Evolutionary conservation across 352 stramenopile genomes (phyloP), one percentile per base, ranked within the genome.

Genomic region (Elongisporangium anandrum): DNA sequence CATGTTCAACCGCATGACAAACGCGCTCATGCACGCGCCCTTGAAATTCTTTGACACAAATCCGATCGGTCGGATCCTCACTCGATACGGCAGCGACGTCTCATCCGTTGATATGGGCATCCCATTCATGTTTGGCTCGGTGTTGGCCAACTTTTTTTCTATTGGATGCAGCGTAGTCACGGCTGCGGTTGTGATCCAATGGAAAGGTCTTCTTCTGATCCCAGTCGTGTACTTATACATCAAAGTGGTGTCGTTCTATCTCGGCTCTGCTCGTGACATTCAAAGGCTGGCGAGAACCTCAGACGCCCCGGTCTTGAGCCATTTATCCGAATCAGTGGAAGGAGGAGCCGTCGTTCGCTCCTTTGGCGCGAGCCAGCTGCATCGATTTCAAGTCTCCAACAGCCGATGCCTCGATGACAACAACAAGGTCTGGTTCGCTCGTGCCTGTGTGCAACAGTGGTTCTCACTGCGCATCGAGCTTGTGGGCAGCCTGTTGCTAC

Each of bases 31-130:
- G 21, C 64, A 82, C 38, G 94, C 94, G n/a, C 91, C 93, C 3
- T 85, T 97, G 60, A 62, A 78, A 9, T 98, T 98, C 65, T 98
- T 98, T 71, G 92, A 98, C 65, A 87, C 86, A 1, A 97, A 96
- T 52, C 93, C 92, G 7, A 75, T 93, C 2, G 91, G 89, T 2
- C 75, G 88, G 9, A 96, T 98, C 56, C 47, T 98, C 2, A 97
- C 95, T 23, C 75, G 93, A 6, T 98, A 97, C 73, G 76, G 75
- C 4, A 83, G 84, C 7, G 93, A 98, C 65, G 94, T 97, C 57
- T 89, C 95, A 34, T 88, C 87, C 12, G 74, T 98, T 24, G 92
- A 98, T 70, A 70, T 96, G 3, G 81, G 89, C 38, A 72, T 92
- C 2, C 70, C 80, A 9, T 73, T 68, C 15, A 49, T 70, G 0